phyloP scores from a whole-genome alignment of 164 flowering plant genomes.

The Aristolochia contorta region DNA sequence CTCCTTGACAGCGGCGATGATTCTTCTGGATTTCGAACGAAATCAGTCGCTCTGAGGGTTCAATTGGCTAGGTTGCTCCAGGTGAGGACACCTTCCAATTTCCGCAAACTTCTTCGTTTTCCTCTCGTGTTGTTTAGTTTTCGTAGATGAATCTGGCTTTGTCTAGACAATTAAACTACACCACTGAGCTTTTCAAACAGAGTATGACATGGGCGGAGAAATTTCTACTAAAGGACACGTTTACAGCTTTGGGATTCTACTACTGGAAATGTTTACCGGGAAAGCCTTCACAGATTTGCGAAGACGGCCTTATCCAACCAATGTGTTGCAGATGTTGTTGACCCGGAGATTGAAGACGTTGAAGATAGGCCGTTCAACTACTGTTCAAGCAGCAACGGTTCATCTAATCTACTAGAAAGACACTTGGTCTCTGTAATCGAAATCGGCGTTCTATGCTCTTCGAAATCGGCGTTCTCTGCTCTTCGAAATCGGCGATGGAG shows the following conservation, averaged over 20 bases:
- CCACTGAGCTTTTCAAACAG: background rate
- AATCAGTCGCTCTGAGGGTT: slow-evolving; percentile 4
- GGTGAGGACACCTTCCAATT: slow-evolving; percentile 5
- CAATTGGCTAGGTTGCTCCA: slow-evolving; percentile 20
- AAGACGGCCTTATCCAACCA: slow-evolving; percentile 14
- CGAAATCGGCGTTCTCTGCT: no score
- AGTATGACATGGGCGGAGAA: slow-evolving; percentile 13
- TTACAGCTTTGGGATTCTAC: slow-evolving; percentile 13
- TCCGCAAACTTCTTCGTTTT: no score
- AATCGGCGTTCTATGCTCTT: no score
- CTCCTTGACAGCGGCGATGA: background rate
- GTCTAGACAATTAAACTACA: background rate
- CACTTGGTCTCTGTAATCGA: background rate
- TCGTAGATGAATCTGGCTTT: background rate
- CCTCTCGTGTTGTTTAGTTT: background rate
- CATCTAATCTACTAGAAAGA: background rate
- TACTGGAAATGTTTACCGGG: slow-evolving; percentile 16
- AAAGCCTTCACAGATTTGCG: slow-evolving; percentile 15
- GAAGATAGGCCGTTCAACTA: background rate
- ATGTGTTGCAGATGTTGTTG: slow-evolving; percentile 20
- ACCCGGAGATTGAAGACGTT: slow-evolving; percentile 10
- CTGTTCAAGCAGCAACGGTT: background rate
- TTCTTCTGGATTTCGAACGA: background rate
- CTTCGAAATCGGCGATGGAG: background rate
- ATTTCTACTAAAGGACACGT: slow-evolving; percentile 11